phyloP scores from a whole-genome alignment of 257 asterid genomes.

The Solanum appendiculatum region DNA sequence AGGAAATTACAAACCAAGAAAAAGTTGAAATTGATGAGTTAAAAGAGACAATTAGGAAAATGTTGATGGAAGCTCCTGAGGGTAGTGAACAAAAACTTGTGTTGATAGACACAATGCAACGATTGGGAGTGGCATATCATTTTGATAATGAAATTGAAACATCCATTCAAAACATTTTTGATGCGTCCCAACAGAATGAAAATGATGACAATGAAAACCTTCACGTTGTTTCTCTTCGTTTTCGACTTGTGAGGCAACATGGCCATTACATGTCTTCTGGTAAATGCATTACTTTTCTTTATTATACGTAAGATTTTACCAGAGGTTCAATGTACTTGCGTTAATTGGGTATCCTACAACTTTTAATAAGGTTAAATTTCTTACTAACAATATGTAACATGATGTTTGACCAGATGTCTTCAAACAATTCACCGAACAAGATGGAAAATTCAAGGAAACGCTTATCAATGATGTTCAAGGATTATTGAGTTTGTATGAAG shows the following conservation, averaged over 20 bases:
- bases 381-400: not conserved
- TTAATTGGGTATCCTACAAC: too few relatives aligned
- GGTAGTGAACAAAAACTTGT: not conserved
- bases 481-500: not conserved
- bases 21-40: not conserved
- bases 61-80: not conserved
- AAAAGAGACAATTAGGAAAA: not conserved
- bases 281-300: not conserved
- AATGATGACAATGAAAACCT: not conserved
- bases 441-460: not conserved
- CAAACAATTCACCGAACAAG: not conserved
- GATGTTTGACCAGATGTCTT: not conserved
- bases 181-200: not conserved
- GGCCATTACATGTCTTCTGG: not conserved
- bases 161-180: not conserved
- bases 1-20: not conserved
- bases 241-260: not conserved
- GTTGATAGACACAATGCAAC: slow-evolving; percentile 6
- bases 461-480: not conserved
- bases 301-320: too few relatives aligned
- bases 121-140: slow-evolving; percentile 9
- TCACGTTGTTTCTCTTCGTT: not conserved
- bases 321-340: too few relatives aligned
- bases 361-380: too few relatives aligned
- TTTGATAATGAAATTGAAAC: slow-evolving; percentile 8